Evolutionary conservation across 1,139 yeast genomes (phyloP).

Genomic region (Diutina scorzettiae): DNA sequence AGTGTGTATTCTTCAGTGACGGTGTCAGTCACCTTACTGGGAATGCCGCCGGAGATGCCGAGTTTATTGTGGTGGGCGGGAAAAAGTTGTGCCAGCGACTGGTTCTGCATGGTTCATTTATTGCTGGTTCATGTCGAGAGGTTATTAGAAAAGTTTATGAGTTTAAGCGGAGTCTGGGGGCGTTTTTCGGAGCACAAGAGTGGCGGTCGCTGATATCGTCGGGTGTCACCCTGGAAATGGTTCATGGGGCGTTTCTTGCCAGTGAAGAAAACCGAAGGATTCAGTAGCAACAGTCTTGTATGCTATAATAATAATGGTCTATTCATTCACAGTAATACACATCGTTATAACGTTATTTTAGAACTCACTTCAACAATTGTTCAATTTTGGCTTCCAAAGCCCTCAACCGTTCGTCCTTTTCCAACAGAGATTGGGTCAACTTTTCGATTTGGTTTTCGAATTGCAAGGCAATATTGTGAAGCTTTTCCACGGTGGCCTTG

Average conservation of each 20-base stretch:
- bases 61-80: conserved; percentile 69
- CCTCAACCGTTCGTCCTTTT: conserved; percentile 49
- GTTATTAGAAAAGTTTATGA: conserved; percentile 21
- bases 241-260: neutral
- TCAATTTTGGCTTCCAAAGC: conserved; percentile 32
- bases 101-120: conserved; percentile 87
- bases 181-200: neutral
- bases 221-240: neutral
- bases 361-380: conserved; percentile 16
- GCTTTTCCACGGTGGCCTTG: conserved; percentile 56
- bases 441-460: conserved; percentile 35
- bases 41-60: conserved; percentile 16
- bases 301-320: neutral
- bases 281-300: neutral
- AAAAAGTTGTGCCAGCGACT: conserved; percentile 62
- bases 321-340: neutral
- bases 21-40: conserved; percentile 45
- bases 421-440: conserved; percentile 40
- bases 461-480: conserved; percentile 35
- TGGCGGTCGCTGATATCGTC: neutral
- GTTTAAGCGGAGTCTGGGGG: neutral
- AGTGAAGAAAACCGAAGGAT: neutral
- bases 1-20: conserved; percentile 54
- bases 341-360: conserved; percentile 5
- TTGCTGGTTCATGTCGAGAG: conserved; percentile 50